Conservation (phyloP, 805 yeast species). For the Scheffersomyces coipomensis region DNA sequence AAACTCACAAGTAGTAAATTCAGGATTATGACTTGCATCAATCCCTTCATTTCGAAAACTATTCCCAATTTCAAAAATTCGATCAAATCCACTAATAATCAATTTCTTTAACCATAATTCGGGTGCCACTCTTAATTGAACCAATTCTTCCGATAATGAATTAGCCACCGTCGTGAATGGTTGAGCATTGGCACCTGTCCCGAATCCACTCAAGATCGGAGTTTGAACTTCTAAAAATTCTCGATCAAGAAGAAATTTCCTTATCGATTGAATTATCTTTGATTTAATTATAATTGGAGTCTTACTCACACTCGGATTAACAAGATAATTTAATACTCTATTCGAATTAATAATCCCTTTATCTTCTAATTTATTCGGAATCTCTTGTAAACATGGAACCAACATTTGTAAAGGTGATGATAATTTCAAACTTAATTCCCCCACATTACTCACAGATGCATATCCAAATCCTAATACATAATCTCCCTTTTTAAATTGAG, state of each 20-base stretch:
- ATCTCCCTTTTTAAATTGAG: constrained; percentile 67
- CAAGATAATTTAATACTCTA: constrained; percentile 71
- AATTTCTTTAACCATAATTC: constrained; percentile 90
- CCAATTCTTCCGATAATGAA: constrained; percentile 21
- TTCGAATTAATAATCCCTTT: constrained; percentile 58
- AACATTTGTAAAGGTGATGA: constrained; percentile 48
- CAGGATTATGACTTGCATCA: constrained; percentile 92
- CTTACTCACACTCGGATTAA: constrained; percentile 47
- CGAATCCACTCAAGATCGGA: constrained; percentile 70
- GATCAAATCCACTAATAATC: constrained; percentile 81
- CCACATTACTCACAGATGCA: constrained; percentile 74
- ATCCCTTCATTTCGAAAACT: constrained; percentile 91
- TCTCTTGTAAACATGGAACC: constrained; percentile 56
- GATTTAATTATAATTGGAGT: constrained; percentile 52
- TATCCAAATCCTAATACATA: constrained; percentile 61
- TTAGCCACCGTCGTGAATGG: constrained; percentile 64
- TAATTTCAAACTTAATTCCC: constrained; percentile 73
- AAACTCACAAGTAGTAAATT: constrained; percentile 87
- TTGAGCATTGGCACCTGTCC: constrained; percentile 91
- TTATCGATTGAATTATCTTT: constrained; percentile 50
- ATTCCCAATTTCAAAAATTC: constrained; percentile 82
- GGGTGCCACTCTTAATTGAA: constrained; percentile 86
- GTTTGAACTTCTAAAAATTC: constrained; percentile 84
- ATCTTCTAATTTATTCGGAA: constrained; percentile 63
- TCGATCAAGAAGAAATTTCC: constrained; percentile 52